Base-by-base conservation (phyloP, 163 green algal species). In the Scenedesmus sp. region DNA sequence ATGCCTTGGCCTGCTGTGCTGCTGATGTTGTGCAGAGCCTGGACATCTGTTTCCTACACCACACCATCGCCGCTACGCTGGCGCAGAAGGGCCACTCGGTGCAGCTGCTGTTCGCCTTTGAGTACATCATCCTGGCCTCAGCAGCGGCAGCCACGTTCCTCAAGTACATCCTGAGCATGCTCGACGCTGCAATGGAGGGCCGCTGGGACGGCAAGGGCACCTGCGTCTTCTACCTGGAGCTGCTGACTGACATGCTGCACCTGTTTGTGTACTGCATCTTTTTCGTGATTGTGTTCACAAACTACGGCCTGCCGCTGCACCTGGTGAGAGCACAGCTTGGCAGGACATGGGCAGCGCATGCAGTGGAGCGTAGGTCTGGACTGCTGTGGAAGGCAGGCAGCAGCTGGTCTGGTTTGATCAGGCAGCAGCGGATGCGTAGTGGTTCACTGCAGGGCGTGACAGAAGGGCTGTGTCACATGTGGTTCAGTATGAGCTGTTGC, bases 161-260 rank as follows among this genome's bases (percentile, higher is more conserved):
- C 88, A 99, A 99, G 94, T 99, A 99, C 91, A 78, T 87, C 44
- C 93, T 99, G 90, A 97, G 95, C 26, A 94, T 95, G 90, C 91
- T 96, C 2, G 98, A 99, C 90, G 85, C 95, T 35, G 92, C 94
- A 13, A 94, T 98, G 94, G 96, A 99, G 65, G 98, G 98, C 22
- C 94, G 95, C 33, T 99, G 98, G 98, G 96, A 98, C 83, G 92
- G 94, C 85, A 99, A 99, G 88, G 95, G 95, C 87, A 94, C 96
- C 2, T 98, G 95, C 42, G 96, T 99, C 15, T 99, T 99, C 94
- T 99, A 99, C 94, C 93, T 99, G 85, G 97, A 99, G 91, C 97
- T 99, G n/a, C 91, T 99, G 35, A 97, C 96, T 30, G 98, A 99
- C 94, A 92, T 99, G 91, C 92, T 99, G 85, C 98, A 99, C 94